phyloP scores from a whole-genome alignment of 1,139 yeast genomes.

The Nakaseomyces bracarensis region DNA sequence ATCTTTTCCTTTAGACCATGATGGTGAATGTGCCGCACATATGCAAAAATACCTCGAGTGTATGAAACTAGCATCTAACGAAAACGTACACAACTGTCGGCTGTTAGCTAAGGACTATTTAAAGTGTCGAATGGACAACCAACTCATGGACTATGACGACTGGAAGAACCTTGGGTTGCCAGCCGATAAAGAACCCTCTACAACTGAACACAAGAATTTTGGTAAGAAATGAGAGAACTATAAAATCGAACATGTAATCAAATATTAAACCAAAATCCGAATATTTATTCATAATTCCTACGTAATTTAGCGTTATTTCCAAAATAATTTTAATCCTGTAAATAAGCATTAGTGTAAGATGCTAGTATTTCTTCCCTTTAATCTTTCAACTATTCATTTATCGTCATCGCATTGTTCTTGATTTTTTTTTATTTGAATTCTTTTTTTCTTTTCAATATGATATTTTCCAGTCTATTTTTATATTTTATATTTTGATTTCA shows the following conservation, averaged over 20 bases:
- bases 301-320: no score
- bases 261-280: background rate
- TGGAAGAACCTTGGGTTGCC: constrained; percentile 86
- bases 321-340: no score
- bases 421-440: no score
- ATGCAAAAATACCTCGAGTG: constrained; percentile 76
- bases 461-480: no score
- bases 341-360: no score
- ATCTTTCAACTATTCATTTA: no score
- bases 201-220: constrained; percentile 3
- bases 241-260: background rate
- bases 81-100: constrained; percentile 85
- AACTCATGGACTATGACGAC: constrained; percentile 71
- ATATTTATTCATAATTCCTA: no score
- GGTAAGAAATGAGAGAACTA: background rate
- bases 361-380: no score
- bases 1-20: constrained; percentile 90
- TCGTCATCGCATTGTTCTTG: no score
- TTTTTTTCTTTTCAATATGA: no score
- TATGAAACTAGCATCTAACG: constrained; percentile 66
- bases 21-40: constrained; percentile 68
- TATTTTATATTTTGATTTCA: no score
- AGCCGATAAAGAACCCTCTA: constrained; percentile 37
- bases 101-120: constrained; percentile 72
- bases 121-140: constrained; percentile 83